Evolutionary conservation across 805 yeast genomes (phyloP).

Genomic region (Priceomyces carsonii): DNA sequence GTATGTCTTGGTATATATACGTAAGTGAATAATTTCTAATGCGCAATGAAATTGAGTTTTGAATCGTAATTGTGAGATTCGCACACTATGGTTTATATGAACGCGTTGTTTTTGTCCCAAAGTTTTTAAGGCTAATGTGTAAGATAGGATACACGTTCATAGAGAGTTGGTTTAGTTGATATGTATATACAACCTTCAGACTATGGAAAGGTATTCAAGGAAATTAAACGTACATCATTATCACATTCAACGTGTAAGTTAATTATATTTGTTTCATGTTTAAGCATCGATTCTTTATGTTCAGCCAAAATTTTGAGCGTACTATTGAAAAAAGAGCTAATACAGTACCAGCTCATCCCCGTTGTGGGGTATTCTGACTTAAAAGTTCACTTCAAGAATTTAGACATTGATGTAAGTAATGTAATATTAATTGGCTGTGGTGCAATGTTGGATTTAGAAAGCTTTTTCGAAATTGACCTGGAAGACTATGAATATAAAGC

Average conservation of each 20-base stretch:
- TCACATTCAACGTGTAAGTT: conserved; percentile 92
- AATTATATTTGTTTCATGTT: conserved; percentile 84
- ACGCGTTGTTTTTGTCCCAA: conserved; percentile 7
- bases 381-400: conserved; percentile 54
- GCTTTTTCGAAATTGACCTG: conserved; percentile 64
- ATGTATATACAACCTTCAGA: conserved; percentile 80
- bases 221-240: conserved; percentile 67
- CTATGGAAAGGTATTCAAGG: conserved; percentile 66
- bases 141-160: background rate
- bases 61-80: no score
- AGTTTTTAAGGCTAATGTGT: background rate
- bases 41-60: no score
- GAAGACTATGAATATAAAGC: conserved; percentile 46
- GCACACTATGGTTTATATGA: background rate
- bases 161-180: conserved; percentile 14
- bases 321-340: conserved; percentile 74
- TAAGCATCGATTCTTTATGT: conserved; percentile 90
- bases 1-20: no score
- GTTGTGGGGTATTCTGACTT: conserved; percentile 89
- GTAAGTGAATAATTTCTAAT: no score
- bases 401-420: conserved; percentile 76
- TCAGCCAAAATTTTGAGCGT: conserved; percentile 75
- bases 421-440: conserved; percentile 91
- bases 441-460: conserved; percentile 82
- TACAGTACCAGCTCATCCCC: conserved; percentile 87